A percentile compares a stretch with the other conserved stretches of the same genome.
Evolutionary conservation across 2,329 filamentous ascomycete genomes (phyloP).

Genomic region (Dryadomyces quercivorus): DNA sequence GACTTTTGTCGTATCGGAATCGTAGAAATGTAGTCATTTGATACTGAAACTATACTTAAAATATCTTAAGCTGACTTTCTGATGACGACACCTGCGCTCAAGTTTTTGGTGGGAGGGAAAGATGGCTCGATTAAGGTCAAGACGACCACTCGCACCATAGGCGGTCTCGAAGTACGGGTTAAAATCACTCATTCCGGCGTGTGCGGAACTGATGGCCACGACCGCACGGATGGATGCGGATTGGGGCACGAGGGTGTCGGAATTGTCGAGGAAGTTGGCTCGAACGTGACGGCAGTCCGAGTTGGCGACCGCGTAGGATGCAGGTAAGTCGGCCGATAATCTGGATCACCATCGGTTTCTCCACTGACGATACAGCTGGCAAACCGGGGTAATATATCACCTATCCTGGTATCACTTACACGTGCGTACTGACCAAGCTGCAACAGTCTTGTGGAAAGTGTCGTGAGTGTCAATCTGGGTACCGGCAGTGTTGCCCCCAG

Average conservation of each 20-base stretch:
- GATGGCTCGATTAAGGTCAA: neutral
- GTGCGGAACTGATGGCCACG: conserved; percentile 63
- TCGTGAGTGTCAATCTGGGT: conserved; percentile 3
- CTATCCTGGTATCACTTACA: neutral
- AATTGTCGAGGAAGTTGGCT: conserved; percentile 68
- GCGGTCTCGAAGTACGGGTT: conserved; percentile 12
- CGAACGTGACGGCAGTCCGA: conserved; percentile 65
- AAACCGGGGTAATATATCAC: neutral
- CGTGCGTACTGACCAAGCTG: no score
- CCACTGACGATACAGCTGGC: neutral
- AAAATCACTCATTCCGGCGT: conserved; percentile 50
- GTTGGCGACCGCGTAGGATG: conserved; percentile 78
- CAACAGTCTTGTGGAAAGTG: conserved; percentile 4
- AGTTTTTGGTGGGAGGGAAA: neutral
- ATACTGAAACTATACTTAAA: no score
- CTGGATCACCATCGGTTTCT: neutral
- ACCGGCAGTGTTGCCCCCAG: conserved; percentile 4
- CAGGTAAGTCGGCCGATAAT: conserved; percentile 57
- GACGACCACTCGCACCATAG: neutral
- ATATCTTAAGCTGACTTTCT: no score
- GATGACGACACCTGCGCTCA: neutral
- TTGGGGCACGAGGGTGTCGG: conserved; percentile 64
- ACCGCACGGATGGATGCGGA: conserved; percentile 54
- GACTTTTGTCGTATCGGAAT: no score
- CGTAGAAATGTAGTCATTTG: no score